Conservation (phyloP, 768 basidiomycete genomes). For the Podaxis pistillaris region DNA sequence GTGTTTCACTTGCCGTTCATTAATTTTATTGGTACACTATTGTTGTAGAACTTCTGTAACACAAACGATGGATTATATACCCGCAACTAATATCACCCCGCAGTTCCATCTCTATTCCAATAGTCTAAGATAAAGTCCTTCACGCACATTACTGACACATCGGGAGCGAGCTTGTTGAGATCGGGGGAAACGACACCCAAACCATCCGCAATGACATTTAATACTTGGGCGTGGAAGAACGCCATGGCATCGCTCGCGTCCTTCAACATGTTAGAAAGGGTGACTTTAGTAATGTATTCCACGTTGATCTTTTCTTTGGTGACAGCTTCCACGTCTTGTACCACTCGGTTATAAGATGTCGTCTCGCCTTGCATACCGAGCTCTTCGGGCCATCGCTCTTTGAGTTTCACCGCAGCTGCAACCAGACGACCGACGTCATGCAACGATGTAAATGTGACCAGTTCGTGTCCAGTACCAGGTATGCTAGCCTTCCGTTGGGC, state of each 20-base stretch:
- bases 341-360: slow-evolving; percentile 1
- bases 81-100: no score
- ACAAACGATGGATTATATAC: no score
- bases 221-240: not conserved
- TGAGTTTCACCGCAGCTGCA: not conserved
- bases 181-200: not conserved
- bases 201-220: not conserved
- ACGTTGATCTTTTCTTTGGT: not conserved
- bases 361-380: slow-evolving; percentile 8
- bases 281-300: not conserved
- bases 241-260: not conserved
- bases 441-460: not conserved
- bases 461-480: slow-evolving; percentile 10
- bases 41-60: no score
- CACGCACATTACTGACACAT: not conserved
- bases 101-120: not conserved
- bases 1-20: no score
- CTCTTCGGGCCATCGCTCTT: slow-evolving; percentile 5
- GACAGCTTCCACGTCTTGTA: slow-evolving; percentile 3
- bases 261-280: not conserved
- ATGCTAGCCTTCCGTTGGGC: not conserved
- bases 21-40: no score
- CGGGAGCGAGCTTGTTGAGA: not conserved
- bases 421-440: slow-evolving; percentile 2
- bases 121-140: not conserved